These are phyloP conservation scores for Sutorius australiensis DNA, from an alignment of 768 basidiomycete species.

Conservation along the genomic window DNA sequence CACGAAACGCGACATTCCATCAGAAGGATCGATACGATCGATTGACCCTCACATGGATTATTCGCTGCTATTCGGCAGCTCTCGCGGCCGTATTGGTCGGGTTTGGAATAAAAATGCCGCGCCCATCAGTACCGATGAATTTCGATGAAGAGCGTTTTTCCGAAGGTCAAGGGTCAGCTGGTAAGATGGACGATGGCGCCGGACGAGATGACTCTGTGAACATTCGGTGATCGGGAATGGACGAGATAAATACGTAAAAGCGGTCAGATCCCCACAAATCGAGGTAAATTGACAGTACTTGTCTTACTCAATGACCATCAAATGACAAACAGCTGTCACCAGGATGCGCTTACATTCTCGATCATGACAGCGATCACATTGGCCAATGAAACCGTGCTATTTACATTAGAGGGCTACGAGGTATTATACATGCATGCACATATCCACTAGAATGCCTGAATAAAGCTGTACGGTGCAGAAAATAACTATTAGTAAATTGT, in stretches of 20 bases:
- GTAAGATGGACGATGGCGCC: slow-evolving; percentile 6
- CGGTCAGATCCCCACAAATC: slow-evolving; percentile 25
- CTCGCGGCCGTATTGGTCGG: neutral
- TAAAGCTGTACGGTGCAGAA: slow-evolving; percentile 34
- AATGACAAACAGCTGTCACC: slow-evolving; percentile 23
- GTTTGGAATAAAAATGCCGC: neutral
- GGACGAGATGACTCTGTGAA: slow-evolving; percentile 8
- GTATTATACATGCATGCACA: slow-evolving; percentile 39
- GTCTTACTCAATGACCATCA: slow-evolving; percentile 32
- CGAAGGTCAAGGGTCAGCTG: slow-evolving; percentile 2
- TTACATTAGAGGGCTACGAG: slow-evolving; percentile 29
- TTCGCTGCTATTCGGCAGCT: slow-evolving; percentile 8
- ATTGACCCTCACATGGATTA: slow-evolving; percentile 21
- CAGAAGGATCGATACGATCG: slow-evolving; percentile 28
- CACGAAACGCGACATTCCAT: slow-evolving; percentile 24
- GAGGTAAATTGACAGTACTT: slow-evolving; percentile 25
- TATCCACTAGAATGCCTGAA: slow-evolving; percentile 35
- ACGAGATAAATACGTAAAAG: slow-evolving; percentile 25
- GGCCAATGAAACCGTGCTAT: slow-evolving; percentile 19
- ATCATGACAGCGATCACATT: slow-evolving; percentile 1
- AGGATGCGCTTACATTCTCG: slow-evolving; percentile 12
- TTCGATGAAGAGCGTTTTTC: slow-evolving; percentile 4
- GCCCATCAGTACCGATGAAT: neutral
- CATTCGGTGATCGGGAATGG: slow-evolving; percentile 13
- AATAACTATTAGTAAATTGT: slow-evolving; percentile 34